Percentiles rank a stretch among this genome's conserved stretches.
Conservation (phyloP, 148 eudicot genomes). For the Suaeda aralocaspica region DNA sequence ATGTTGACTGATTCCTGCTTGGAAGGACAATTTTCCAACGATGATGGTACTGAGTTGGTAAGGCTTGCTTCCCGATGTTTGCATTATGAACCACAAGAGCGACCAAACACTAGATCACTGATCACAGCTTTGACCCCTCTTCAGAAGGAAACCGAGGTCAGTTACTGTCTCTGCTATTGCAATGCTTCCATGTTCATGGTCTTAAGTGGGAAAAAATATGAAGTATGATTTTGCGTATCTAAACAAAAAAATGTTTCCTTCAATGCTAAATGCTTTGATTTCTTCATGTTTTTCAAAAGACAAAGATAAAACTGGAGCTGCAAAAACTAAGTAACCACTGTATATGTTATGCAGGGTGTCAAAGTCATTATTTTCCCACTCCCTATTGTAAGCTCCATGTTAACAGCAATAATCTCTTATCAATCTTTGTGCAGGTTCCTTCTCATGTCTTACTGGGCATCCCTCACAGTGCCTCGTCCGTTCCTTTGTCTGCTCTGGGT, state of each 20-base stretch:
- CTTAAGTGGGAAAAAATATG: background rate
- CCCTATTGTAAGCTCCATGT: background rate
- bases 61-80: conserved; percentile 66
- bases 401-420: background rate
- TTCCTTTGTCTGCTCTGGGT: conserved; percentile 48
- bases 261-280: background rate
- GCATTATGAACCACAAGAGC: conserved; percentile 60
- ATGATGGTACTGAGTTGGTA: conserved; percentile 58
- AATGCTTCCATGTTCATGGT: background rate
- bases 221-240: background rate
- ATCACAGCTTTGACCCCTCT: conserved; percentile 54
- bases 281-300: background rate
- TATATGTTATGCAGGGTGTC: background rate
- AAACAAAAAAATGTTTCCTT: background rate
- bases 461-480: conserved; percentile 37
- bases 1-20: conserved; percentile 66
- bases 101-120: conserved; percentile 58
- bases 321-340: background rate
- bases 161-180: conserved; percentile 5
- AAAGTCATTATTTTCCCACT: background rate
- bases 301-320: background rate
- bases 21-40: conserved; percentile 59
- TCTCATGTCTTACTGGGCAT: conserved; percentile 65
- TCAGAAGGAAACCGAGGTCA: conserved; percentile 67
- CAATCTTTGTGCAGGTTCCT: conserved; percentile 38